These are phyloP conservation scores for Coix lacrymajobi DNA, from an alignment of 176 grass and related monocot species.

Conservation along the genomic window DNA sequence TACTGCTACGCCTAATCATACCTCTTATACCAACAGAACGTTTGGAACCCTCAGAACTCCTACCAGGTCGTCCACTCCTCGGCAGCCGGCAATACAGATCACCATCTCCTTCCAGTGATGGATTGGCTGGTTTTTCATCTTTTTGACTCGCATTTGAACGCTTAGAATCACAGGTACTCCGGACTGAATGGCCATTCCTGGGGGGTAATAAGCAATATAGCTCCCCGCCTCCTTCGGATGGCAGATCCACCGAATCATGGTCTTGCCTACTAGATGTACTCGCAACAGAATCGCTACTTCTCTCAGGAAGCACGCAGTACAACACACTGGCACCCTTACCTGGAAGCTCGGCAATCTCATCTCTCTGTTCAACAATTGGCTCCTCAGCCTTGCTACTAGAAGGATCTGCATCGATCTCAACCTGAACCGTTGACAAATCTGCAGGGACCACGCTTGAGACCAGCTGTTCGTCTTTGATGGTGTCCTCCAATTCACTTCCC, in stretches of 20 bases:
- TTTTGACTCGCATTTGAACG: constrained; percentile 24
- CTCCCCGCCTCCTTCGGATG: constrained; percentile 38
- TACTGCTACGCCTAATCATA: constrained; percentile 35
- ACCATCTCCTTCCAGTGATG: neutral
- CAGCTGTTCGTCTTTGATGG: neutral
- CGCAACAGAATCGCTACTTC: constrained; percentile 25
- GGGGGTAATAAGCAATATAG: constrained; percentile 58
- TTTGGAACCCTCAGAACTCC: constrained; percentile 38
- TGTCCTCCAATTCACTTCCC: neutral
- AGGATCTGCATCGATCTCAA: neutral
- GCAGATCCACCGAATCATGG: constrained; percentile 10
- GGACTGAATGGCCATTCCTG: constrained; percentile 35
- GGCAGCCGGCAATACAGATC: constrained; percentile 31
- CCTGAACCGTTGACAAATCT: neutral
- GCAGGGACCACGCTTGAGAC: neutral
- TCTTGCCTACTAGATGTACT: constrained; percentile 36
- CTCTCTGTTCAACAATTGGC: neutral
- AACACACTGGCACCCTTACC: constrained; percentile 39
- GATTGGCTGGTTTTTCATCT: neutral
- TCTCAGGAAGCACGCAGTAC: constrained; percentile 42
- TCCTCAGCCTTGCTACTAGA: neutral
- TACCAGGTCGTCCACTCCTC: neutral
- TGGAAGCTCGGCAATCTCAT: constrained; percentile 26
- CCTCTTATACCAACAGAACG: constrained; percentile 22
- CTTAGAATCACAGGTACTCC: constrained; percentile 40